A percentile compares a stretch with the other conserved stretches of the same genome.
phyloP scores from a whole-genome alignment of 768 basidiomycete species.

The Crucibulum laeve region DNA sequence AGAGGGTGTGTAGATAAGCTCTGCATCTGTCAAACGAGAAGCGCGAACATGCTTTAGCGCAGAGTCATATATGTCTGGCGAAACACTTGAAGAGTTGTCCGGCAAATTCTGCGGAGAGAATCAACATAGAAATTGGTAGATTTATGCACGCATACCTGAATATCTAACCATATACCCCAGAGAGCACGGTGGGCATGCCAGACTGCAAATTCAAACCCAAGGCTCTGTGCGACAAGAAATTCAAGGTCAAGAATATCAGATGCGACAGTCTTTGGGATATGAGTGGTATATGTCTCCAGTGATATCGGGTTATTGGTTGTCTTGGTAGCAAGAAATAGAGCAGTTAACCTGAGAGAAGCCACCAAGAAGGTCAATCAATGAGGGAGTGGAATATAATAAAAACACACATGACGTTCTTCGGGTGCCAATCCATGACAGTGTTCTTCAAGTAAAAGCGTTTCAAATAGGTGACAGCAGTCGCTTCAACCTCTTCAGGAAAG shows the following conservation, averaged over 20 bases:
- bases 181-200: constrained; percentile 89
- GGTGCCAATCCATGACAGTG: constrained; percentile 99
- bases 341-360: constrained; percentile 68
- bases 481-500: constrained; percentile 90
- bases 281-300: constrained; percentile 76
- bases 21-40: constrained; percentile 88
- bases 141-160: constrained; percentile 54
- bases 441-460: constrained; percentile 98
- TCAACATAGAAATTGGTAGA: background rate
- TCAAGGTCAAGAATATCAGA: constrained; percentile 91
- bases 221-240: constrained; percentile 92
- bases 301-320: constrained; percentile 95
- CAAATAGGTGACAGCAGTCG: constrained; percentile 87
- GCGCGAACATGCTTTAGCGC: constrained; percentile 66
- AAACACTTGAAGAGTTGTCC: constrained; percentile 39
- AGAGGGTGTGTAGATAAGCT: constrained; percentile 88
- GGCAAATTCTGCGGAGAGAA: constrained; percentile 47
- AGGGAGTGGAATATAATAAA: background rate
- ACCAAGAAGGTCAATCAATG: background rate
- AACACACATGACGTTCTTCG: constrained; percentile 93
- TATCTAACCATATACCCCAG: constrained; percentile 85
- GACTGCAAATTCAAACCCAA: constrained; percentile 90
- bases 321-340: constrained; percentile 93
- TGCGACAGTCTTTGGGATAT: constrained; percentile 77
- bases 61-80: constrained; percentile 55